A percentile compares a stretch with the other conserved stretches of the same genome.
phyloP scores from a whole-genome alignment of 495 filamentous ascomycete species.

The Lasiosphaeria ovina region DNA sequence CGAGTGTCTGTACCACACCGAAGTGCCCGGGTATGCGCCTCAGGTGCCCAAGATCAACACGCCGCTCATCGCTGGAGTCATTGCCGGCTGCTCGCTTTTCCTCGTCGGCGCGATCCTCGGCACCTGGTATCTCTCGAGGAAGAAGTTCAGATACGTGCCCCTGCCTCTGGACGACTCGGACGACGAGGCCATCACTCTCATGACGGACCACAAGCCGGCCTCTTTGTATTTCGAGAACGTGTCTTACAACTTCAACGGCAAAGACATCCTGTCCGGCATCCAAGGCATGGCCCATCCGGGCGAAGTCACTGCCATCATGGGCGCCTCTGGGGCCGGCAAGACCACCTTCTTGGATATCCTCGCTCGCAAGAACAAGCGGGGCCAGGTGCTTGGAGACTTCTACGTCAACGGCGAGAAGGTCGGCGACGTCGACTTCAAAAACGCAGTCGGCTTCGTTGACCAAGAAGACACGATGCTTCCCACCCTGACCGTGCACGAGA shows the following conservation, averaged over 20 bases:
- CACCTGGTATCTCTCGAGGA: constrained; percentile 86
- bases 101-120: constrained; percentile 77
- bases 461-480: constrained; percentile 98
- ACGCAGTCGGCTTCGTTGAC: constrained; percentile 93
- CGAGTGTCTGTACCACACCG: constrained; percentile 88
- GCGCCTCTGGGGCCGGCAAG: constrained; percentile 94
- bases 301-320: constrained; percentile 96
- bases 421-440: constrained; percentile 79
- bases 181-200: constrained; percentile 79
- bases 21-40: constrained; percentile 85
- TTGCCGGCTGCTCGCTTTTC: constrained; percentile 83
- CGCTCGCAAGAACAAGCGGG: constrained; percentile 95
- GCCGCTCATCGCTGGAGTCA: constrained; percentile 90
- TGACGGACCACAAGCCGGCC: constrained; percentile 87
- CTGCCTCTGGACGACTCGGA: constrained; percentile 87
- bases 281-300: constrained; percentile 83
- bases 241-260: constrained; percentile 81
- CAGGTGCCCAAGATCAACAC: constrained; percentile 96
- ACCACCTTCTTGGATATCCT: constrained; percentile 97
- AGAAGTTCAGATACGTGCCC: constrained; percentile 66
- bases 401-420: constrained; percentile 94
- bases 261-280: constrained; percentile 77
- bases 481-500: constrained; percentile 96
- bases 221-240: constrained; percentile 87
- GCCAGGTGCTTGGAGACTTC: constrained; percentile 74